These are phyloP conservation scores for Scheffersomyces stambukii DNA, from an alignment of 1,139 yeast genomes.

Conservation along the genomic window DNA sequence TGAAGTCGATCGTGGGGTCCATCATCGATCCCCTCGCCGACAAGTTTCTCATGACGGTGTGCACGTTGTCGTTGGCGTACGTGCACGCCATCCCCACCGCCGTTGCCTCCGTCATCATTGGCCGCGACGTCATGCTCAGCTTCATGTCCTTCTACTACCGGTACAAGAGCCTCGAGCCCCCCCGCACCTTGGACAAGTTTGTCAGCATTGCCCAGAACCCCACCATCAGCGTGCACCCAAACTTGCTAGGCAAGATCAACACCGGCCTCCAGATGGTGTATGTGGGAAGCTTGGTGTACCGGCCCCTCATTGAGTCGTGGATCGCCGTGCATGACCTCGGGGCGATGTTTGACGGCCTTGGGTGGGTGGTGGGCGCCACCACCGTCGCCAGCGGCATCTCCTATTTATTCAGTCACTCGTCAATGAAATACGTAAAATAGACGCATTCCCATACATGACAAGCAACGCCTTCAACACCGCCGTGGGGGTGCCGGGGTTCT, in stretches of 20 bases:
- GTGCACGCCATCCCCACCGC: slow-evolving; percentile 63
- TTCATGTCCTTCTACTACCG: slow-evolving; percentile 74
- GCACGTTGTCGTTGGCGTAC: slow-evolving; percentile 73
- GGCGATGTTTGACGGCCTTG: slow-evolving; percentile 15
- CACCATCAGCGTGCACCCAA: slow-evolving; percentile 86
- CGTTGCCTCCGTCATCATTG: slow-evolving; percentile 72
- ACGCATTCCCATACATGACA: slow-evolving; percentile 8
- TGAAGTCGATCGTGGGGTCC: slow-evolving; percentile 82
- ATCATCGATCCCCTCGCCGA: slow-evolving; percentile 96
- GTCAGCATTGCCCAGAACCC: slow-evolving; percentile 53
- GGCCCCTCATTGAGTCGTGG: slow-evolving; percentile 50
- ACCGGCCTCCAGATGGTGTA: slow-evolving; percentile 92
- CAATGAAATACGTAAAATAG: slow-evolving; percentile 42
- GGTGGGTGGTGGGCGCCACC: slow-evolving; percentile 60
- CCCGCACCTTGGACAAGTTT: slow-evolving; percentile 66
- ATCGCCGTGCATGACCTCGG: too few relatives aligned
- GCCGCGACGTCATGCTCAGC: slow-evolving; percentile 77
- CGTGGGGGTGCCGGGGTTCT: slow-evolving; percentile 4
- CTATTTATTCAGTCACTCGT: slow-evolving; percentile 64
- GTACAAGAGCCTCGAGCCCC: slow-evolving; percentile 69
- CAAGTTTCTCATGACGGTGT: slow-evolving; percentile 80
- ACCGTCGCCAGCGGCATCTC: slow-evolving; percentile 78
- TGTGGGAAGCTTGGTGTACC: slow-evolving; percentile 68
- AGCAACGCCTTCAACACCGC: slow-evolving; percentile 8
- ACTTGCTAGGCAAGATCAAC: slow-evolving; percentile 80